Percentiles rank a stretch among this genome's conserved stretches.
These are phyloP conservation scores for Quercus agrifolia DNA, from an alignment of 306 rosid species.

Conservation along the genomic window DNA sequence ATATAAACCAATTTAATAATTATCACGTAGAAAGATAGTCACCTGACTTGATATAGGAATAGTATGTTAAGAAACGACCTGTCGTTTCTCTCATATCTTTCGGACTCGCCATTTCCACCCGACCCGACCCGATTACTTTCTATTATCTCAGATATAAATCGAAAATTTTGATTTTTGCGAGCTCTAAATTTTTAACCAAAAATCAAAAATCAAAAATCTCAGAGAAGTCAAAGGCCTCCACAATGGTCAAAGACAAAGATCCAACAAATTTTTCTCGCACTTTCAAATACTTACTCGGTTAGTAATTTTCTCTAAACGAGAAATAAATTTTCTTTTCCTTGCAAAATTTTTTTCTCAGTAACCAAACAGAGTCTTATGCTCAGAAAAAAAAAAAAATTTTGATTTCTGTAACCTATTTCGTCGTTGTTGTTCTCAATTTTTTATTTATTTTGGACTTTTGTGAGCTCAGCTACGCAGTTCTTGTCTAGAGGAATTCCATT, in stretches of 20 bases:
- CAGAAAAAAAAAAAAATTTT: not conserved
- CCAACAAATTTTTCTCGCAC: conserved; percentile 68
- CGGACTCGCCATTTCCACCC: not conserved
- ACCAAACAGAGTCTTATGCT: not conserved
- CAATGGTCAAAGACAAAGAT: conserved; percentile 25
- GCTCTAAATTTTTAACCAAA: not conserved
- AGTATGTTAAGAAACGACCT: too few relatives aligned
- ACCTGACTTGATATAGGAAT: too few relatives aligned
- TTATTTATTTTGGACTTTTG: not conserved
- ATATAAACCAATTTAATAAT: too few relatives aligned
- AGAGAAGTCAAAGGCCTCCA: conserved; percentile 38
- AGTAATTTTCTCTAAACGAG: not conserved
- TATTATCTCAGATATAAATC: not conserved
- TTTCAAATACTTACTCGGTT: conserved; percentile 87
- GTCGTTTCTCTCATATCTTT: too few relatives aligned
- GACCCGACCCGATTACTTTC: not conserved
- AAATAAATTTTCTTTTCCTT: not conserved
- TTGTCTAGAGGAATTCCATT: conserved; percentile 94
- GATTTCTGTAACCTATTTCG: not conserved
- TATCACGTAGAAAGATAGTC: too few relatives aligned
- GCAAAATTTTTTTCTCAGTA: not conserved
- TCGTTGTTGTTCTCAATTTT: not conserved
- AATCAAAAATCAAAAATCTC: not conserved
- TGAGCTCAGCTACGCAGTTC: conserved; percentile 77
- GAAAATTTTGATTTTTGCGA: not conserved